These are phyloP conservation scores for Apophysomyces variabilis DNA, from an alignment of 371 early-diverging fungal species.

Conservation along the genomic window DNA sequence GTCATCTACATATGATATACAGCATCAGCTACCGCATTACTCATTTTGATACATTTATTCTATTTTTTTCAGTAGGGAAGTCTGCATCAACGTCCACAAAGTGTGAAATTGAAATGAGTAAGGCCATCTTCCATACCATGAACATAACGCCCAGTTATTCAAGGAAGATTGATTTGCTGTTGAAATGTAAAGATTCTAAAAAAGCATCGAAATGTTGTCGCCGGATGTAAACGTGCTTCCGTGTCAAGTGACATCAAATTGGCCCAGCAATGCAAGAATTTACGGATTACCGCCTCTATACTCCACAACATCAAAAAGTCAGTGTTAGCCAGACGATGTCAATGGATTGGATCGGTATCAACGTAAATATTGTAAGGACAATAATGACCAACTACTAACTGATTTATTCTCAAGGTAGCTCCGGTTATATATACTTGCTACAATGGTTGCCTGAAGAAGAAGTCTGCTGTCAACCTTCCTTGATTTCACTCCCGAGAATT, in stretches of 20 bases:
- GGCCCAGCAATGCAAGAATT: slow-evolving; percentile 20
- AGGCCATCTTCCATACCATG: slow-evolving; percentile 10
- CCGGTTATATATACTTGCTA: background rate
- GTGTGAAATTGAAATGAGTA: background rate
- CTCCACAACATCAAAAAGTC: slow-evolving; percentile 1
- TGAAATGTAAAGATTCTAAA: background rate
- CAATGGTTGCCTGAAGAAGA: background rate
- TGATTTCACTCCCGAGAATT: too few relatives aligned
- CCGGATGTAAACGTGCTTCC: slow-evolving; percentile 19
- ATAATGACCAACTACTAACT: background rate
- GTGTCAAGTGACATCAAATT: slow-evolving; percentile 14
- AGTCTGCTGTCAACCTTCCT: background rate
- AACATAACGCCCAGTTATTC: slow-evolving; percentile 1
- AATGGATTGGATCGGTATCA: slow-evolving; percentile 4
- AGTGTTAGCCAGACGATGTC: slow-evolving; percentile 7
- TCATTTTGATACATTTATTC: background rate
- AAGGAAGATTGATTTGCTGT: slow-evolving; percentile 8
- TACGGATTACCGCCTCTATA: slow-evolving; percentile 15
- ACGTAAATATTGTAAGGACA: background rate
- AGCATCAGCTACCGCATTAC: background rate
- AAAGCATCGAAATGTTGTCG: slow-evolving; percentile 14
- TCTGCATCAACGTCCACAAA: slow-evolving; percentile 1
- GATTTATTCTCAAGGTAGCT: background rate
- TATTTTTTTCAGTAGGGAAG: slow-evolving; percentile 4
- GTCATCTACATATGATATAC: too few relatives aligned